Conservation (phyloP, 2,329 filamentous ascomycete species). For the Alternaria longipes region DNA sequence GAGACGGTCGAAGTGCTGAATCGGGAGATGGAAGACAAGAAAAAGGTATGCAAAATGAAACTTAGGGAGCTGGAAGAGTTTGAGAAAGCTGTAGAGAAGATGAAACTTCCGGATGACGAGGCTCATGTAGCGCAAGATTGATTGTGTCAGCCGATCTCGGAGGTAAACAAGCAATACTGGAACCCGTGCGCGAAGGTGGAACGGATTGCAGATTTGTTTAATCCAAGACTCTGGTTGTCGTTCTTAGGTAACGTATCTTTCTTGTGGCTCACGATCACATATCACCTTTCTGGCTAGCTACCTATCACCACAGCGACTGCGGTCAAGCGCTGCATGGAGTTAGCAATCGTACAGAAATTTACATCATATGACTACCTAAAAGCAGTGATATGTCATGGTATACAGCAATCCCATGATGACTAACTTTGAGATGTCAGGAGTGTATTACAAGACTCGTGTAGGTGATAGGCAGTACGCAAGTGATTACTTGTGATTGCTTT, state of each 20-base stretch:
- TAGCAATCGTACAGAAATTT: not conserved
- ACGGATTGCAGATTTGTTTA: not conserved
- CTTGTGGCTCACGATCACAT: not conserved
- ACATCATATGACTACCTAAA: not conserved
- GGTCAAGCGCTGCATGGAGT: not conserved
- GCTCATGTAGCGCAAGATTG: not conserved
- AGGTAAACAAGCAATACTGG: not conserved
- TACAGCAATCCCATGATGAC: not conserved
- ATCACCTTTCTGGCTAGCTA: not conserved
- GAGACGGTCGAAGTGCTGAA: constrained; percentile 20
- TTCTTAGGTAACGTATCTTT: not conserved
- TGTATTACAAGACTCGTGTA: too few species aligned
- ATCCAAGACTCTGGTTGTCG: not conserved
- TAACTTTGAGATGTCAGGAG: not conserved
- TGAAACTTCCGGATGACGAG: not conserved
- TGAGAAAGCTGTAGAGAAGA: not conserved
- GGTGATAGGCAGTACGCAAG: too few species aligned
- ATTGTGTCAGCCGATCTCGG: not conserved
- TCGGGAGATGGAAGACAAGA: constrained; percentile 22
- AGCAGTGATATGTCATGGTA: not conserved
- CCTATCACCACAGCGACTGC: not conserved
- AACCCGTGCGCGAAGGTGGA: not conserved
- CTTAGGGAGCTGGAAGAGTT: constrained; percentile 18
- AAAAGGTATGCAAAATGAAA: constrained; percentile 19
- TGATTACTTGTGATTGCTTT: too few species aligned